A percentile compares a stretch with the other conserved stretches of the same genome.
phyloP scores from a whole-genome alignment of 1,139 yeast species.

The Chernovozyma aurita region DNA sequence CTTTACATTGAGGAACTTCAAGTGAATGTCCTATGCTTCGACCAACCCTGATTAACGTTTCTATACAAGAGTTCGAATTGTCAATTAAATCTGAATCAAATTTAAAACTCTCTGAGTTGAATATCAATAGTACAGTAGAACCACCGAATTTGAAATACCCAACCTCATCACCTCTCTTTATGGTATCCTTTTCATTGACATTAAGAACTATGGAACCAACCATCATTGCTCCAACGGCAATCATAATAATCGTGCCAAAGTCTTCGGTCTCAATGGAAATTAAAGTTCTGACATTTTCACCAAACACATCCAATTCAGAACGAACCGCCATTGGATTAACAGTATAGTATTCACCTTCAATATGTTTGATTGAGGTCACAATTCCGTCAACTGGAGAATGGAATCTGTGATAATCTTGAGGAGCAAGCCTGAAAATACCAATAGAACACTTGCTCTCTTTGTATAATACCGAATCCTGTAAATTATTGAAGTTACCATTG shows the following conservation, averaged over 20 bases:
- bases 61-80: conserved; percentile 68
- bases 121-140: conserved; percentile 68
- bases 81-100: conserved; percentile 73
- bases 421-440: conserved; percentile 85
- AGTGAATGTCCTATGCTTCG: conserved; percentile 84
- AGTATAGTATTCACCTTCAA: conserved; percentile 90
- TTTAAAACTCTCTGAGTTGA: conserved; percentile 28
- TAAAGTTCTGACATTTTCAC: conserved; percentile 80
- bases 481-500: conserved; percentile 50
- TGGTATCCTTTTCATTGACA: conserved; percentile 53
- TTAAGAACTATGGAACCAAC: conserved; percentile 86
- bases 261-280: conserved; percentile 69
- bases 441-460: conserved; percentile 49
- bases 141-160: conserved; percentile 98
- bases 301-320: conserved; percentile 84
- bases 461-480: conserved; percentile 39
- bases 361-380: conserved; percentile 59
- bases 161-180: conserved; percentile 73
- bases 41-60: conserved; percentile 83
- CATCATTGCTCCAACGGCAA: conserved; percentile 98
- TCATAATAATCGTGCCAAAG: conserved; percentile 74
- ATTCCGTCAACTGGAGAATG: conserved; percentile 82
- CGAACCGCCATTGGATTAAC: conserved; percentile 97
- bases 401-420: conserved; percentile 94
- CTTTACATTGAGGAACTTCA: conserved; percentile 42